These are phyloP conservation scores for Alternaria conjuncta DNA, from an alignment of 2,329 filamentous ascomycete genomes.

Conservation along the genomic window DNA sequence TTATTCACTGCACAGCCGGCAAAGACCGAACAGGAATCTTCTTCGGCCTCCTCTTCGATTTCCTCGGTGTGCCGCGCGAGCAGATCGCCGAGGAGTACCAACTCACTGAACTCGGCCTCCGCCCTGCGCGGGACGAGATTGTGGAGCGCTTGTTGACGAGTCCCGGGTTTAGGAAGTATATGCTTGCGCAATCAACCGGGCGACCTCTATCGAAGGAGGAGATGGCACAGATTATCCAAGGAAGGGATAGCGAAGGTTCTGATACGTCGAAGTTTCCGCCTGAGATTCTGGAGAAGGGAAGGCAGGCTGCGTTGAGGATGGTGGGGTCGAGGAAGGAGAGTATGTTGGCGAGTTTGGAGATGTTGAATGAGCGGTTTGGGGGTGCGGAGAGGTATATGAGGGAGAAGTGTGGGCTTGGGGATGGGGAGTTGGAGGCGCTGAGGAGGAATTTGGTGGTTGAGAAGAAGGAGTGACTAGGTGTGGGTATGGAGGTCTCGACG, in stretches of 20 bases:
- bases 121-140: conserved; percentile 52
- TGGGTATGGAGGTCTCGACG: rapidly evolving
- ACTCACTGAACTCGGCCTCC: conserved; percentile 68
- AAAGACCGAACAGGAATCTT: conserved; percentile 80
- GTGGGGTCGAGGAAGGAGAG: conserved; percentile 54
- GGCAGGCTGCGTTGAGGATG: conserved; percentile 44
- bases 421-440: conserved; percentile 62
- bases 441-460: conserved; percentile 30
- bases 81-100: conserved; percentile 69
- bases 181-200: conserved; percentile 17
- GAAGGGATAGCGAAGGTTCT: conserved; percentile 11
- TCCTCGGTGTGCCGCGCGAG: conserved; percentile 68
- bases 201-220: conserved; percentile 53
- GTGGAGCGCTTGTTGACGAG: conserved; percentile 57
- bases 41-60: conserved; percentile 67
- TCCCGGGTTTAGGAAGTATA: conserved; percentile 35
- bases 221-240: conserved; percentile 56
- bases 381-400: conserved; percentile 69
- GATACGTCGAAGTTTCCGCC: conserved; percentile 47
- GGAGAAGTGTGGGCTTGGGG: conserved; percentile 63
- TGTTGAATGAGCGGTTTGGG: conserved; percentile 67
- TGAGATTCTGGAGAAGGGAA: conserved; percentile 28
- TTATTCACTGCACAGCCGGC: conserved; percentile 77
- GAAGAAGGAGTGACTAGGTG: neutral
- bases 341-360: conserved; percentile 59